phyloP scores from a whole-genome alignment of 2,329 filamentous ascomycete genomes.

The Pseudogymnoascus sp. region DNA sequence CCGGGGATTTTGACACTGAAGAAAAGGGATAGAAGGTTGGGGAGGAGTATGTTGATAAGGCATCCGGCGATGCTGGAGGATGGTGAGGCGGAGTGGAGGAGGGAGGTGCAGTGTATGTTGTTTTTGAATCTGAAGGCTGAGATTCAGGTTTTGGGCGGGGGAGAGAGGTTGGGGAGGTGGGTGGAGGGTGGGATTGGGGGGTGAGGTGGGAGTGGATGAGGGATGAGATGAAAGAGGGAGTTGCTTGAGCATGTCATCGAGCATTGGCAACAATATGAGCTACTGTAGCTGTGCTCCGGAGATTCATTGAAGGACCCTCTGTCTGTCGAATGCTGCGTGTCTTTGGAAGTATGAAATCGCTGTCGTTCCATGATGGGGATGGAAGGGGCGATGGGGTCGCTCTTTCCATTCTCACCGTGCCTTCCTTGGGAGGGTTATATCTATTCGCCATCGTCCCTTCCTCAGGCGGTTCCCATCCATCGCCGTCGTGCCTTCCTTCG shows the following conservation, averaged over 20 bases:
- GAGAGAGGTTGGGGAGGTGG: conserved; percentile 21
- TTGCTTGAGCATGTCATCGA: background rate
- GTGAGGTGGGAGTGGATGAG: background rate
- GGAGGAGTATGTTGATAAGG: conserved; percentile 42
- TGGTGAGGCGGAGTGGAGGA: conserved; percentile 33
- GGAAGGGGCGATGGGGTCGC: background rate
- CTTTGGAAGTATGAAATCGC: background rate
- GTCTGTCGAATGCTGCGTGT: background rate
- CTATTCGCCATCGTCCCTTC: background rate
- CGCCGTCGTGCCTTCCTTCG: too few relatives aligned
- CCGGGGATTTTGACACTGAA: conserved; percentile 33
- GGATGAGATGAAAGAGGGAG: background rate
- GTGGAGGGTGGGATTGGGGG: conserved; percentile 18
- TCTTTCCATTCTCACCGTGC: background rate
- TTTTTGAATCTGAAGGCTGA: conserved; percentile 68
- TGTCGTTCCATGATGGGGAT: background rate
- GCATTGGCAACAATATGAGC: background rate
- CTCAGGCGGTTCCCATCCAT: too few relatives aligned
- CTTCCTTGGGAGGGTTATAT: background rate
- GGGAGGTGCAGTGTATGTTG: conserved; percentile 64
- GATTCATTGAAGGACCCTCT: background rate
- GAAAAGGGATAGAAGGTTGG: conserved; percentile 48
- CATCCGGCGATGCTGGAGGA: conserved; percentile 24
- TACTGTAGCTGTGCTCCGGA: background rate
- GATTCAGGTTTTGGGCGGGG: conserved; percentile 58